These are phyloP conservation scores for Dactylonectria estremocensis DNA, from an alignment of 2,329 filamentous ascomycete genomes.

Conservation along the genomic window DNA sequence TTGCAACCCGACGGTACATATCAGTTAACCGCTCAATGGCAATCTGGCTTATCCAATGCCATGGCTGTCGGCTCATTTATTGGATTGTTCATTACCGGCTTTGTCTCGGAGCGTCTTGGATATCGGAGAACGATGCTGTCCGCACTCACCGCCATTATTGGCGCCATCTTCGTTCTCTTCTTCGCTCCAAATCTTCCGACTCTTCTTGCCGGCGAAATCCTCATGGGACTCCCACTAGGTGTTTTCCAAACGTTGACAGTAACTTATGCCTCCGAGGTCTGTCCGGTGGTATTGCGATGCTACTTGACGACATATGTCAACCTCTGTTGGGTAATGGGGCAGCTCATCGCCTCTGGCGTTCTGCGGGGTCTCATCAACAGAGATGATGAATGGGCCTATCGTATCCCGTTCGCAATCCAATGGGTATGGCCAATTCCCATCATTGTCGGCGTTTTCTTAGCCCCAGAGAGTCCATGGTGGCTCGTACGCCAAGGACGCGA, in stretches of 20 bases:
- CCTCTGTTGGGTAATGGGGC: conserved; percentile 24
- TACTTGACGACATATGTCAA: conserved; percentile 27
- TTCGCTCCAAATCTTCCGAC: conserved; percentile 42
- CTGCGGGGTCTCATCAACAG: not conserved
- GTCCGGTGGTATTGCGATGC: conserved; percentile 22
- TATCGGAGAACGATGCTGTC: conserved; percentile 44
- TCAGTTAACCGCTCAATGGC: conserved; percentile 41
- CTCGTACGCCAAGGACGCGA: conserved; percentile 54
- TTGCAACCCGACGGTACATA: conserved; percentile 38
- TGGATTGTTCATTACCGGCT: conserved; percentile 42
- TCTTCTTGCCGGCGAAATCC: conserved; percentile 41
- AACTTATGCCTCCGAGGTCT: conserved; percentile 25
- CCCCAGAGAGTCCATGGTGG: conserved; percentile 60
- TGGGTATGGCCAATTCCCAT: conserved; percentile 43
- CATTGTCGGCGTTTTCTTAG: conserved; percentile 4
- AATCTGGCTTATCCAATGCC: conserved; percentile 42
- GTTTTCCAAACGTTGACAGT: conserved; percentile 40
- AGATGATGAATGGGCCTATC: too few species aligned
- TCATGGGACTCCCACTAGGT: conserved; percentile 42
- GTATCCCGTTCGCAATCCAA: conserved; percentile 41
- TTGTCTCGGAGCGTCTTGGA: conserved; percentile 38
- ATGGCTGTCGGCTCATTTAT: conserved; percentile 43
- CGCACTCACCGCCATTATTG: conserved; percentile 37
- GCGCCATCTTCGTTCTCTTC: conserved; percentile 40
- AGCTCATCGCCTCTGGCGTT: conserved; percentile 6